These are phyloP conservation scores for Dioszegia aurantiaca DNA, from an alignment of 768 basidiomycete genomes.

Conservation along the genomic window DNA sequence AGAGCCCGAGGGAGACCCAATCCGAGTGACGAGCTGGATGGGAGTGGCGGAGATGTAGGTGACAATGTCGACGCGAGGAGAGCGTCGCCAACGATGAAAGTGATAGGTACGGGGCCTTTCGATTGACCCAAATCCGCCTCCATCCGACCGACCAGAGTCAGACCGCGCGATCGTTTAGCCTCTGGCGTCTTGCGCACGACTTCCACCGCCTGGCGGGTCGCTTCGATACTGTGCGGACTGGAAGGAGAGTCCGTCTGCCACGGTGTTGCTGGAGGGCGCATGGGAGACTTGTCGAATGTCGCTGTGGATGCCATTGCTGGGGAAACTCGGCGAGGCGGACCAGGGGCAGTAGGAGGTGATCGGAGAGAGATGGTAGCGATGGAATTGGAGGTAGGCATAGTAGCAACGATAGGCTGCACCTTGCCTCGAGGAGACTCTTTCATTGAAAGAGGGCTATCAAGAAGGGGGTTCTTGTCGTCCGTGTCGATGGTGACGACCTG, in stretches of 20 bases:
- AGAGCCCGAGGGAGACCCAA: background rate
- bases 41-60: background rate
- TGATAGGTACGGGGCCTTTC: constrained; percentile 48
- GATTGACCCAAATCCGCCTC: constrained; percentile 42
- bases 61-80: background rate
- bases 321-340: constrained; percentile 3
- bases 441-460: background rate
- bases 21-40: background rate
- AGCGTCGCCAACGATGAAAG: constrained; percentile 29
- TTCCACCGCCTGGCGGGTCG: constrained; percentile 40
- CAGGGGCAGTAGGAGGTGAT: background rate
- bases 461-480: background rate
- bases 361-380: background rate
- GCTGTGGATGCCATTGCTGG: background rate
- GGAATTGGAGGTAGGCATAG: background rate
- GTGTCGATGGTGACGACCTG: too few relatives aligned
- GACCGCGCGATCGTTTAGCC: constrained; percentile 25
- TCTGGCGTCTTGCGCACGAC: constrained; percentile 28
- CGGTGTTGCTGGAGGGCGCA: background rate
- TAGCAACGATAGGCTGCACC: background rate
- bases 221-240: constrained; percentile 37
- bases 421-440: background rate
- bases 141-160: constrained; percentile 47
- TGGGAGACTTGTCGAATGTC: background rate
- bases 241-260: constrained; percentile 35